These are phyloP conservation scores for Cephaloascus fragrans DNA, from an alignment of 805 yeast species.

Conservation along the genomic window DNA sequence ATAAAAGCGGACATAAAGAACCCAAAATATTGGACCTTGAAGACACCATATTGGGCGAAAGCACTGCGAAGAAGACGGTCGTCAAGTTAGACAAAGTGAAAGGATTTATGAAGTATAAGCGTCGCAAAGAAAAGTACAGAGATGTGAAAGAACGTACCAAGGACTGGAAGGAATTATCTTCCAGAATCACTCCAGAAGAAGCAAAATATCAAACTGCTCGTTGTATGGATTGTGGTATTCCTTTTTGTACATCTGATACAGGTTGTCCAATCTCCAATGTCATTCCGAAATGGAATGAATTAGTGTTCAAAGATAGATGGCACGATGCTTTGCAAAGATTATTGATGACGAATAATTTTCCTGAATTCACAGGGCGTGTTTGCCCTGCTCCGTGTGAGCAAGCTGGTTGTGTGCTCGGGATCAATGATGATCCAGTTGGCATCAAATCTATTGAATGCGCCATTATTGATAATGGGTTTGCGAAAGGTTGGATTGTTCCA, in stretches of 20 bases:
- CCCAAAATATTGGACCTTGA: constrained; percentile 87
- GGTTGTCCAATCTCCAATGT: constrained; percentile 97
- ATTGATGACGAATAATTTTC: constrained; percentile 95
- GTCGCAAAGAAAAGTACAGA: constrained; percentile 83
- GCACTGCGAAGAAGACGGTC: constrained; percentile 52
- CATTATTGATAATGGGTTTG: constrained; percentile 92
- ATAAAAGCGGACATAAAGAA: constrained; percentile 34
- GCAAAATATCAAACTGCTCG: constrained; percentile 89
- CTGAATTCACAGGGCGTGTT: constrained; percentile 95
- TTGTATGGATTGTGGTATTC: constrained; percentile 99
- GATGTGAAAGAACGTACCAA: constrained; percentile 61
- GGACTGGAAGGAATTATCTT: constrained; percentile 90
- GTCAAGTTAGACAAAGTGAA: constrained; percentile 65
- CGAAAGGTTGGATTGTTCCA: constrained; percentile 93
- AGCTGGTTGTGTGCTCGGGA: constrained; percentile 85
- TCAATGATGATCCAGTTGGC: constrained; percentile 91
- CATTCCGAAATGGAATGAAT: constrained; percentile 96
- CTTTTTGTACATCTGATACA: constrained; percentile 95
- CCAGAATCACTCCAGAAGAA: constrained; percentile 76
- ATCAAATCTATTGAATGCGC: constrained; percentile 94
- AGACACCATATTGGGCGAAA: constrained; percentile 70
- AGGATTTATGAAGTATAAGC: constrained; percentile 91
- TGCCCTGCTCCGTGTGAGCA: constrained; percentile 99
- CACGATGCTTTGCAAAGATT: constrained; percentile 84
- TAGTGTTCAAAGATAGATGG: constrained; percentile 94